Percentiles rank a stretch among this genome's conserved stretches.
phyloP scores from a whole-genome alignment of 176 grass and related monocot genomes.

The Cenchrus purpureus region DNA sequence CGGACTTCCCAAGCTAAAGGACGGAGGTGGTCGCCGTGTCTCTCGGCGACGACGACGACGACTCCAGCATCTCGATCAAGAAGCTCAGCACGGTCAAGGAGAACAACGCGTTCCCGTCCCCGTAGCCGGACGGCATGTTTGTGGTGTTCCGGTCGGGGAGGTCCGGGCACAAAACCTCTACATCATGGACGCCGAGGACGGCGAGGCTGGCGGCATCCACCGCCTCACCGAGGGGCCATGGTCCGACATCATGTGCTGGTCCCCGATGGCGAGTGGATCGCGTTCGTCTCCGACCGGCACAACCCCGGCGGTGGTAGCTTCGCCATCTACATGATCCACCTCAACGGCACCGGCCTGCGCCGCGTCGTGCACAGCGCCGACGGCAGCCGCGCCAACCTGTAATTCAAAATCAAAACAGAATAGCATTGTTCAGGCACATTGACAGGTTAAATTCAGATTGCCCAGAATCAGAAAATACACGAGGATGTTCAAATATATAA shows the following conservation, averaged over 20 bases:
- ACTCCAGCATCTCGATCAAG: slow-evolving; percentile 48
- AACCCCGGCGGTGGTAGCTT: slow-evolving; percentile 72
- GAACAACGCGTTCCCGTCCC: slow-evolving; percentile 92
- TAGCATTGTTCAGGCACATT: neutral
- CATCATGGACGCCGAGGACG: slow-evolving; percentile 73
- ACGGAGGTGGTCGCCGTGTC: slow-evolving; percentile 71
- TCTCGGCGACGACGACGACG: slow-evolving; percentile 30
- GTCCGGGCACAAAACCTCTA: slow-evolving; percentile 91
- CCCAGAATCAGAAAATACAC: no score
- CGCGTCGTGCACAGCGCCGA: slow-evolving; percentile 70
- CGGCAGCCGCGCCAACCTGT: slow-evolving; percentile 77
- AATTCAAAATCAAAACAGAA: slow-evolving; percentile 42
- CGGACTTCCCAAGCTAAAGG: slow-evolving; percentile 60
- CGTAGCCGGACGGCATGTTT: slow-evolving; percentile 87
- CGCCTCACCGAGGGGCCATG: slow-evolving; percentile 79
- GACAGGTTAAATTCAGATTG: neutral
- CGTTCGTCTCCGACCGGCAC: slow-evolving; percentile 82
- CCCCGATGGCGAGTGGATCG: slow-evolving; percentile 95
- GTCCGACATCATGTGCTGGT: slow-evolving; percentile 98
- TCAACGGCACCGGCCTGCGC: slow-evolving; percentile 75
- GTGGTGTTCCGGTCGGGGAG: slow-evolving; percentile 84
- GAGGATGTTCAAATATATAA: neutral
- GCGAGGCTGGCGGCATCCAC: slow-evolving; percentile 62
- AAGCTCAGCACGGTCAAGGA: slow-evolving; percentile 56
- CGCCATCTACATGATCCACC: slow-evolving; percentile 82